Evolutionary conservation across 2,329 filamentous ascomycete genomes (phyloP).

Genomic region (Aspergillus quadrilineatus): DNA sequence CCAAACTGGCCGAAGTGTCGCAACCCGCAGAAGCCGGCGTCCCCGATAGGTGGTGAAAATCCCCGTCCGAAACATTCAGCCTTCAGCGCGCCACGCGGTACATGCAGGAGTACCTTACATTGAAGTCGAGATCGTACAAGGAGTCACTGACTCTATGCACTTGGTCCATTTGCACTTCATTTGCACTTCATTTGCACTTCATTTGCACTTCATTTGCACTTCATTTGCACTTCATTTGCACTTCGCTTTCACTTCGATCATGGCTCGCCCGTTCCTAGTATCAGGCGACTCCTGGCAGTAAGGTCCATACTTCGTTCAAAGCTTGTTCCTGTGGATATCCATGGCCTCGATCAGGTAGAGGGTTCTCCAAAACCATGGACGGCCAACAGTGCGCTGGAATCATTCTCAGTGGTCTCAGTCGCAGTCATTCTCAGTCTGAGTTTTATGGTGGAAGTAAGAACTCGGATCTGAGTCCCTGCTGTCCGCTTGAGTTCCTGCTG

Average conservation of each 20-base stretch:
- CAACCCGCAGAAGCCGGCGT: constrained; percentile 7
- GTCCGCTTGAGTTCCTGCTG: background rate
- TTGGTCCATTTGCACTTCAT: background rate
- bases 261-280: background rate
- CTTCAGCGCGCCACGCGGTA: constrained; percentile 14
- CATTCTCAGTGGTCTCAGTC: background rate
- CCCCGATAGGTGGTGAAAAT: constrained; percentile 19
- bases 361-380: background rate
- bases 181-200: background rate
- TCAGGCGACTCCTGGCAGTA: background rate
- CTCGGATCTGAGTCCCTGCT: background rate
- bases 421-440: background rate
- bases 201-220: background rate
- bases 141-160: too few species aligned
- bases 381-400: background rate
- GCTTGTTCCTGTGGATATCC: constrained; percentile 1
- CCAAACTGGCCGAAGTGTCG: background rate
- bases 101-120: constrained; percentile 22
- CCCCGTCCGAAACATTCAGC: constrained; percentile 10
- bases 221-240: background rate
- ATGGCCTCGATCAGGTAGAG: background rate
- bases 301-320: background rate
- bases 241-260: background rate
- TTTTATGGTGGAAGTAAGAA: background rate
- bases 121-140: constrained; percentile 6